These are phyloP conservation scores for Schizonepeta tenuifolia DNA, from an alignment of 257 asterid genomes.

Conservation along the genomic window DNA sequence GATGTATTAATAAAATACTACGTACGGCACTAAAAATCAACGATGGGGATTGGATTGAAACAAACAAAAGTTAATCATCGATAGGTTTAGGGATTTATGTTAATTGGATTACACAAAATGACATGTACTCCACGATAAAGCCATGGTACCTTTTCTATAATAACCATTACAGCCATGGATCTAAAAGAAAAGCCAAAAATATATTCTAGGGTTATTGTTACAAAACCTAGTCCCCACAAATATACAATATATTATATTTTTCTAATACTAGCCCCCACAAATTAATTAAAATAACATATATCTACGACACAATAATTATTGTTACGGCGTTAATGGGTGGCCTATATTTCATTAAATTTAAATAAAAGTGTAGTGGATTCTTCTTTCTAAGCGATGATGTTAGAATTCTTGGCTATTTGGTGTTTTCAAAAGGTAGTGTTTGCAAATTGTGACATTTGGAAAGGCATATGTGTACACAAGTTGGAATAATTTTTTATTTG, in stretches of 20 bases:
- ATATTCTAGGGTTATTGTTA: background rate
- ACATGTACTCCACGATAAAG: slow-evolving; percentile 51
- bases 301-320: slow-evolving; percentile 38
- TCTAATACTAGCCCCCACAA: slow-evolving; percentile 26
- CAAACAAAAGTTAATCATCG: background rate
- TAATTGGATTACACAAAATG: slow-evolving; percentile 30
- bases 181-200: slow-evolving; percentile 22
- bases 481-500: slow-evolving; percentile 28
- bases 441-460: slow-evolving; percentile 33
- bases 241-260: background rate
- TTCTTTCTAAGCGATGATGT: slow-evolving; percentile 37
- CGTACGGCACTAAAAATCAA: background rate
- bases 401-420: slow-evolving; percentile 39
- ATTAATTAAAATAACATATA: slow-evolving; percentile 27
- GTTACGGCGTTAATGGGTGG: slow-evolving; percentile 49
- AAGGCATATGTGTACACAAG: slow-evolving; percentile 41
- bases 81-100: slow-evolving; percentile 25
- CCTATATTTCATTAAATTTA: slow-evolving; percentile 50
- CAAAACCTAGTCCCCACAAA: slow-evolving; percentile 22
- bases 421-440: slow-evolving; percentile 25
- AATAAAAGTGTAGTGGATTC: slow-evolving; percentile 43
- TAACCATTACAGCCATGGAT: slow-evolving; percentile 17
- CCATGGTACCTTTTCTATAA: slow-evolving; percentile 33
- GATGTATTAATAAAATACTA: background rate
- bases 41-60: slow-evolving; percentile 13